A percentile compares a stretch with the other conserved stretches of the same genome.
Evolutionary conservation across 192 early-diverging fungal species (phyloP).

Genomic region (Coemansia sp.): DNA sequence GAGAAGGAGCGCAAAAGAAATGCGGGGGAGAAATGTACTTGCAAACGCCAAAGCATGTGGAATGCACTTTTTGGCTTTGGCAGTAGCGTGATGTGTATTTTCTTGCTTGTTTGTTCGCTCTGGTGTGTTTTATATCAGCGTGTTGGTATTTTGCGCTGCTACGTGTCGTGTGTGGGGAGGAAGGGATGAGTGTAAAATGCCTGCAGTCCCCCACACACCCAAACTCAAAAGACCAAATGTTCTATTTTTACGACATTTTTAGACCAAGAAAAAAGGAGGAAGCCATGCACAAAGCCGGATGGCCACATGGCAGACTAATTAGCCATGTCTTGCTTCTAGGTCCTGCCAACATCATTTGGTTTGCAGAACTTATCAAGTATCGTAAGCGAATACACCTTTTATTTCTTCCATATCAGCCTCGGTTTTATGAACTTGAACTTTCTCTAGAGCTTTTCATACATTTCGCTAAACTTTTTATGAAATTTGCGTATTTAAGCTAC

Average conservation of each 20-base stretch:
- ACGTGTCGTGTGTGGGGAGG: not conserved
- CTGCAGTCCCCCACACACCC: not conserved
- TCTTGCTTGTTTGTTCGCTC: not conserved
- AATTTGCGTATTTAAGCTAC: not conserved
- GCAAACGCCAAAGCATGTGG: not conserved
- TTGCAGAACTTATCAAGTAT: too few species aligned
- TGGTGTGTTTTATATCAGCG: not conserved
- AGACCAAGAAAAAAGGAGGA: not conserved
- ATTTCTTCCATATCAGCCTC: not conserved
- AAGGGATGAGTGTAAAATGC: not conserved
- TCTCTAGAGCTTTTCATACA: too few species aligned
- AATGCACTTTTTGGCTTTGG: not conserved
- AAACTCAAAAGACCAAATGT: not conserved
- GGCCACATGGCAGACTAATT: not conserved
- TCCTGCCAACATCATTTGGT: too few species aligned
- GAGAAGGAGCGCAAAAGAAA: too few species aligned
- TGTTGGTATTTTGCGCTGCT: not conserved
- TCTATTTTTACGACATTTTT: conserved; percentile 1
- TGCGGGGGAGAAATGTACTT: not conserved
- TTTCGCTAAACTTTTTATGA: not conserved
- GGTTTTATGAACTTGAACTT: too few species aligned
- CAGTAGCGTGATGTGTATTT: not conserved
- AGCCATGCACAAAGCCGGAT: not conserved
- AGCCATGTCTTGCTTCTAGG: not conserved
- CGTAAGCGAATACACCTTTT: not conserved